Percentiles rank a stretch among this genome's conserved stretches.
Conservation (phyloP, 306 rosid genomes). For the Cucurbita maxima region DNA sequence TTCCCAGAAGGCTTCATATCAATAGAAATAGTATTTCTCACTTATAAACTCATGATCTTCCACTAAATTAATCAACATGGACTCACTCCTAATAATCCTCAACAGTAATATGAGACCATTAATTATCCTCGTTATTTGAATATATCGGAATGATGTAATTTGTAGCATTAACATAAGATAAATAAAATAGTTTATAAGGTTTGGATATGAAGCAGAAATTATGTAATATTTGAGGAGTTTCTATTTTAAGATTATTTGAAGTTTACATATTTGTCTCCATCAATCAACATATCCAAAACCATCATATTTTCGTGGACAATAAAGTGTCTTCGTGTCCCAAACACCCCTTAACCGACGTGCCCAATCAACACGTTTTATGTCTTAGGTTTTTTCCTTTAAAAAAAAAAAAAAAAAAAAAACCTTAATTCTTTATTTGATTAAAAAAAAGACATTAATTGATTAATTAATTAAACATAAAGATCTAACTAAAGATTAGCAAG, state of each 20-base stretch:
- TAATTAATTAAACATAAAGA: background rate
- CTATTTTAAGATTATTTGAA: constrained; percentile 3
- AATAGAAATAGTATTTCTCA: no score
- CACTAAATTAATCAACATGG: no score
- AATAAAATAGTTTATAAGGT: no score
- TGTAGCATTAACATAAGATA: no score
- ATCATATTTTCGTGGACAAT: background rate
- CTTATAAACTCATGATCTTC: no score
- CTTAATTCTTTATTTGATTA: background rate
- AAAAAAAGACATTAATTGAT: background rate
- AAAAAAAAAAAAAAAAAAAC: background rate
- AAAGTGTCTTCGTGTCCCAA: background rate
- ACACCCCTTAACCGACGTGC: background rate
- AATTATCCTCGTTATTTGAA: no score
- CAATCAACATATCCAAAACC: background rate
- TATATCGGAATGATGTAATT: no score
- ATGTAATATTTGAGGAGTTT: background rate
- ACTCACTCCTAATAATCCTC: no score
- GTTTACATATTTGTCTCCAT: background rate
- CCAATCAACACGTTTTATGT: background rate
- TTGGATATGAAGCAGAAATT: background rate
- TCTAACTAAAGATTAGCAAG: background rate
- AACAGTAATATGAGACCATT: no score
- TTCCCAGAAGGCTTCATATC: no score
- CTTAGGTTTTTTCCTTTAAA: background rate